Percentiles rank a stretch among this genome's conserved stretches.
Evolutionary conservation across 306 rosid species (phyloP).

Genomic region (Citrullus mucosospermus): DNA sequence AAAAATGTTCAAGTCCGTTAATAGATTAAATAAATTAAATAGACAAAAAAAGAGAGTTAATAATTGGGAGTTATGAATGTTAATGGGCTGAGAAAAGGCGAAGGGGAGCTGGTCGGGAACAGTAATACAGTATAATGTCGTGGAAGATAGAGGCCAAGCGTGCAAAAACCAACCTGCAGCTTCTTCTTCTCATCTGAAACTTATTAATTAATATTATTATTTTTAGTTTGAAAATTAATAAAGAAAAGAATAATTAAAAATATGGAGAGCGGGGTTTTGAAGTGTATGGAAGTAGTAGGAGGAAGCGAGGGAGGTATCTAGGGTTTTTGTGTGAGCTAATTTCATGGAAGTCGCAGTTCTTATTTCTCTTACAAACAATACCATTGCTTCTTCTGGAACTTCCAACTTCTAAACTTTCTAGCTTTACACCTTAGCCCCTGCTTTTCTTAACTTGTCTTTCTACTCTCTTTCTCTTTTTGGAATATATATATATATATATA

Average conservation of each 20-base stretch:
- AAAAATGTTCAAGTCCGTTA: too few relatives aligned
- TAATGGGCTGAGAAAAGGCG: not conserved
- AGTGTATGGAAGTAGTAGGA: not conserved
- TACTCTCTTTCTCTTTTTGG: too few relatives aligned
- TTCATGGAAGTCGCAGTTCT: not conserved
- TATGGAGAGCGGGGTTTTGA: too few relatives aligned
- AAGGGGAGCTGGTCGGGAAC: not conserved
- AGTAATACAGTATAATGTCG: not conserved
- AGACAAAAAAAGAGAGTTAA: not conserved
- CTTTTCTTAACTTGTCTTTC: not conserved
- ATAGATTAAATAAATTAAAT: too few relatives aligned
- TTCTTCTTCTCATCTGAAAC: not conserved
- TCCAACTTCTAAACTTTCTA: not conserved
- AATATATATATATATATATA: too few relatives aligned
- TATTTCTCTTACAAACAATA: not conserved
- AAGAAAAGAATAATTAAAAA: not conserved
- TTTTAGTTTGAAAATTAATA: not conserved
- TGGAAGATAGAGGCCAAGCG: conserved; percentile 12
- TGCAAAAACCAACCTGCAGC: conserved; percentile 5
- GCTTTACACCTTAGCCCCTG: not conserved
- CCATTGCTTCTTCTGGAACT: not conserved
- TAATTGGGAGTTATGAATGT: not conserved
- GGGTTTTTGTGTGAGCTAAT: not conserved
- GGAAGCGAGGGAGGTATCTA: not conserved
- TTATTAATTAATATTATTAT: too few relatives aligned